Evolutionary conservation across 73 alveolate species (phyloP).

Genomic region (Paramecium primaurelia): DNA sequence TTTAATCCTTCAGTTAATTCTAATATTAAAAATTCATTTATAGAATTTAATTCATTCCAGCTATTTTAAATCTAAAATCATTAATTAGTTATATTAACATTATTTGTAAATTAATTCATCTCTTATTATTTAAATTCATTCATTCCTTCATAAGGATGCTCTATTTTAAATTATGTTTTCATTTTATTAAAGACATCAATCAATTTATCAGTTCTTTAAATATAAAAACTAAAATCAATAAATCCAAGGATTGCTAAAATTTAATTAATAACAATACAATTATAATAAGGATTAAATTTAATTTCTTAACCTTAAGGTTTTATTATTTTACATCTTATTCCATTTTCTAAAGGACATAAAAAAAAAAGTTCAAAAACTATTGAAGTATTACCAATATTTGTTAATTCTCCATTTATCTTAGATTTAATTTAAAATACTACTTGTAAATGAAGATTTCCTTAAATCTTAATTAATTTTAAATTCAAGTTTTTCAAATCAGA

Average conservation of each 20-base stretch:
- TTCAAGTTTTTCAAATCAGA: not conserved
- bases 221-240: not conserved
- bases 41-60: not conserved
- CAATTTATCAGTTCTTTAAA: not conserved
- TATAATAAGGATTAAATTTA: not conserved
- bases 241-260: not conserved
- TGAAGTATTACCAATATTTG: not conserved
- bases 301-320: not conserved
- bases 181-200: not conserved
- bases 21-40: not conserved
- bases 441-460: not conserved
- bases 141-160: not conserved
- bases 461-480: not conserved
- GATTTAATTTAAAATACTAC: not conserved
- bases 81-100: not conserved
- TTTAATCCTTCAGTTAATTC: not conserved
- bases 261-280: not conserved
- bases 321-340: not conserved
- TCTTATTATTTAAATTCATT: not conserved
- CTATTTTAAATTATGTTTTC: not conserved
- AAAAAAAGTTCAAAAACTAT: not conserved
- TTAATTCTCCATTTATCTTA: not conserved
- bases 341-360: not conserved
- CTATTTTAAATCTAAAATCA: not conserved
- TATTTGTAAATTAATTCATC: not conserved